These are phyloP conservation scores for Musa beccarii DNA, from an alignment of 176 grass and related monocot species.

Conservation along the genomic window DNA sequence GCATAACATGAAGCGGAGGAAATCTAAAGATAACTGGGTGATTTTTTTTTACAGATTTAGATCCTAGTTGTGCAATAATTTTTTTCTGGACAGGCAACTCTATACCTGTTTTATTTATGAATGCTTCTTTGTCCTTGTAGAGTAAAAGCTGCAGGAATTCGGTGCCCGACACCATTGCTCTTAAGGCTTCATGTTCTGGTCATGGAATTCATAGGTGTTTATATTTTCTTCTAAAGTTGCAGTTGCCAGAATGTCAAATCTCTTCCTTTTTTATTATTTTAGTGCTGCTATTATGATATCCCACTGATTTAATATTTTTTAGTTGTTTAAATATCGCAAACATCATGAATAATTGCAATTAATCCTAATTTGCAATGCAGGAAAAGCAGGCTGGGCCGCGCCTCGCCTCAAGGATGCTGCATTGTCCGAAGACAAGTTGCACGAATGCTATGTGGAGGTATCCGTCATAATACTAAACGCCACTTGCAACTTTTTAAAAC, in stretches of 20 bases:
- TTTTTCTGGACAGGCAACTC: background rate
- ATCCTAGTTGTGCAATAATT: background rate
- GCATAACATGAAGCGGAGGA: background rate
- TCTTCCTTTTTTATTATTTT: background rate
- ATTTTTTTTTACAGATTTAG: background rate
- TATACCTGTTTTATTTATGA: background rate
- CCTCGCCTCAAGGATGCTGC: slow-evolving; percentile 86
- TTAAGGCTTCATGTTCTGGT: slow-evolving; percentile 90
- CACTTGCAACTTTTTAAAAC: too few relatives aligned
- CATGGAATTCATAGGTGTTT: slow-evolving; percentile 95
- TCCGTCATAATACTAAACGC: background rate
- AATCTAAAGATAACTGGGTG: background rate
- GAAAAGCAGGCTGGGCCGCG: slow-evolving; percentile 68
- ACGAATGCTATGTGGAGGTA: slow-evolving; percentile 86
- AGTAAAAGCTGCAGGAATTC: slow-evolving; percentile 75
- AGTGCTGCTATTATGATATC: background rate
- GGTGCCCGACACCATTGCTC: slow-evolving; percentile 52
- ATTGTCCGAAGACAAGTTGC: slow-evolving; percentile 73
- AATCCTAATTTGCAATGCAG: slow-evolving; percentile 37
- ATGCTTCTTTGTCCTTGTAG: slow-evolving; percentile 32
- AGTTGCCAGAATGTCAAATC: background rate
- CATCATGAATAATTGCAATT: background rate
- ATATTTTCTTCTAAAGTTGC: background rate
- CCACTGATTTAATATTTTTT: background rate
- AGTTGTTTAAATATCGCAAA: background rate